Evolutionary conservation across 2,329 filamentous ascomycete species (phyloP).

Genomic region (Uncinocarpus reesii): DNA sequence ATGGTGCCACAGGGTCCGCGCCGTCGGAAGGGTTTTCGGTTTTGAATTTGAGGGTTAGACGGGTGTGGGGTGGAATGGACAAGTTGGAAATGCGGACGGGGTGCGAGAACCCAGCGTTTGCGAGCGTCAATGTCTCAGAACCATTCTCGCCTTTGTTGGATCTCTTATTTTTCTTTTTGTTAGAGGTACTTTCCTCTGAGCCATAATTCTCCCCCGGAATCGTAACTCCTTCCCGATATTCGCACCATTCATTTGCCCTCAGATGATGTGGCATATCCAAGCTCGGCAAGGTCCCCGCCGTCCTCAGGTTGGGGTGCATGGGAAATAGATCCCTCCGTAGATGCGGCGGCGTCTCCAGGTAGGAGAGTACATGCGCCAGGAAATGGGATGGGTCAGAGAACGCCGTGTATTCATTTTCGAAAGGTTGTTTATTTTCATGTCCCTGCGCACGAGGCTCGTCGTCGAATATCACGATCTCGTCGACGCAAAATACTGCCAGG

Average conservation of each 20-base stretch:
- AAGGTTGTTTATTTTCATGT: slow-evolving; percentile 38
- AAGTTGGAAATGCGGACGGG: slow-evolving; percentile 46
- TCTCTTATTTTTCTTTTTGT: slow-evolving; percentile 31
- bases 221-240: slow-evolving; percentile 68
- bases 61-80: slow-evolving; percentile 56
- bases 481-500: slow-evolving; percentile 70
- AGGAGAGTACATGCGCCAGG: slow-evolving; percentile 65
- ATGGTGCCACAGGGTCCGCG: slow-evolving; percentile 56
- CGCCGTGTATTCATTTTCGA: slow-evolving; percentile 49
- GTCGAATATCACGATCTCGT: slow-evolving; percentile 74
- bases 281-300: slow-evolving; percentile 62
- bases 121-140: slow-evolving; percentile 25
- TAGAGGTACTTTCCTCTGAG: slow-evolving; percentile 28
- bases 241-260: slow-evolving; percentile 63
- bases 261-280: slow-evolving; percentile 81
- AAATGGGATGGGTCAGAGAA: slow-evolving; percentile 70
- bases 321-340: slow-evolving; percentile 67
- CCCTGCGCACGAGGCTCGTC: slow-evolving; percentile 41
- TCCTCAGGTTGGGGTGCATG: slow-evolving; percentile 64
- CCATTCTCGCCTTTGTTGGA: slow-evolving; percentile 16
- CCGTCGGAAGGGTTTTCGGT: slow-evolving; percentile 29
- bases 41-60: slow-evolving; percentile 61
- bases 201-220: slow-evolving; percentile 44
- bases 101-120: slow-evolving; percentile 43
- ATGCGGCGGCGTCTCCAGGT: slow-evolving; percentile 75